These are phyloP conservation scores for Fusarium abutilonis DNA, from an alignment of 2,329 filamentous ascomycete genomes.

Conservation along the genomic window DNA sequence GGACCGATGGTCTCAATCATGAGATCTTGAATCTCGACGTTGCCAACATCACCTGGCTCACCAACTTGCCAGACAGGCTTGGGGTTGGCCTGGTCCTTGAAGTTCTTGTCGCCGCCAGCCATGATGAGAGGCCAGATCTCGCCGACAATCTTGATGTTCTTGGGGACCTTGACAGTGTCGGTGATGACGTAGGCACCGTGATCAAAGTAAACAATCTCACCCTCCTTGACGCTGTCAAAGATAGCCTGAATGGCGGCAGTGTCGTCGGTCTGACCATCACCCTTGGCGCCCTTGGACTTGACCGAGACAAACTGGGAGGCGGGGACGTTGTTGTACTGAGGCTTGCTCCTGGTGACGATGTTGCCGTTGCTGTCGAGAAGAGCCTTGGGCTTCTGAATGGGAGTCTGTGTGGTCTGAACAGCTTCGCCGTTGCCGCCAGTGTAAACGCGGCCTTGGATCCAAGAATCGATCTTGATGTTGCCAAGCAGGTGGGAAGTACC, in stretches of 20 bases:
- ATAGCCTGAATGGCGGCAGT: slow-evolving; percentile 84
- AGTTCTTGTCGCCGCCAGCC: slow-evolving; percentile 75
- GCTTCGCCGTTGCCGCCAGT: slow-evolving; percentile 57
- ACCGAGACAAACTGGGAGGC: slow-evolving; percentile 82
- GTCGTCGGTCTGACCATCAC: slow-evolving; percentile 88
- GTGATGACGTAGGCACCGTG: slow-evolving; percentile 78
- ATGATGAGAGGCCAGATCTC: slow-evolving; percentile 93
- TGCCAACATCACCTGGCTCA: slow-evolving; percentile 76
- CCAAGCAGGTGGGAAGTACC: slow-evolving; percentile 72
- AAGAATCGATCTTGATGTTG: slow-evolving; percentile 74
- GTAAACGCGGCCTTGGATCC: slow-evolving; percentile 83
- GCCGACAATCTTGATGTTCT: slow-evolving; percentile 86
- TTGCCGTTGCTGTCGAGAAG: slow-evolving; percentile 73
- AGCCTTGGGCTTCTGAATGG: slow-evolving; percentile 69
- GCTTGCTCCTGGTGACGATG: slow-evolving; percentile 86
- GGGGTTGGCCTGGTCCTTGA: slow-evolving; percentile 79
- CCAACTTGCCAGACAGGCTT: slow-evolving; percentile 89
- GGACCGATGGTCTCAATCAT: slow-evolving; percentile 86
- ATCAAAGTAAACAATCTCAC: slow-evolving; percentile 78
- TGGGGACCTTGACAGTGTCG: slow-evolving; percentile 76
- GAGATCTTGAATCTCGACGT: slow-evolving; percentile 87
- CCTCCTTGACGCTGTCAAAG: slow-evolving; percentile 72
- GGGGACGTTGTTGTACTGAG: slow-evolving; percentile 79
- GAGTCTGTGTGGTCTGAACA: slow-evolving; percentile 66
- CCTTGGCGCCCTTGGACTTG: slow-evolving; percentile 83